These are phyloP conservation scores for Nemania sp. DNA, from an alignment of 2,329 filamentous ascomycete genomes.

Conservation along the genomic window DNA sequence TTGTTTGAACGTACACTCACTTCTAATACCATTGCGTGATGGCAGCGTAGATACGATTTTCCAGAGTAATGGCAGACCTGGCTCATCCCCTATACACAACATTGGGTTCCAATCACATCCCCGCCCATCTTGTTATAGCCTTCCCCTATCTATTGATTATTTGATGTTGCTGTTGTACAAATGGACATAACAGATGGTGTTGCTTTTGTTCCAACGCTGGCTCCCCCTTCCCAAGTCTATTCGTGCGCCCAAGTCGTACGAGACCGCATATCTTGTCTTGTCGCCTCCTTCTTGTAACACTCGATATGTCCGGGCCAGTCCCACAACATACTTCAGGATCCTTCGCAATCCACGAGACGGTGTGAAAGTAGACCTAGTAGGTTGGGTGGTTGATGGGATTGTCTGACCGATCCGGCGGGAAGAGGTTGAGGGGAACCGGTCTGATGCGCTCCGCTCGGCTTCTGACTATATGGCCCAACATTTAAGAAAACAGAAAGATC, in stretches of 20 bases:
- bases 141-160: slow-evolving; percentile 27
- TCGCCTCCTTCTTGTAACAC: slow-evolving; percentile 3
- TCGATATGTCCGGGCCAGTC: not conserved
- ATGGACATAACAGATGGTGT: slow-evolving; percentile 22
- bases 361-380: not conserved
- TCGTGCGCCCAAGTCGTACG: slow-evolving; percentile 8
- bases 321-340: not conserved
- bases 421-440: not conserved
- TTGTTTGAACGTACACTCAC: not conserved
- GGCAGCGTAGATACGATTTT: not conserved
- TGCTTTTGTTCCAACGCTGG: slow-evolving; percentile 16
- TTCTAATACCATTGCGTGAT: not conserved
- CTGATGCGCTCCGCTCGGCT: not conserved
- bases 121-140: slow-evolving; percentile 13
- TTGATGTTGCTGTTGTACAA: slow-evolving; percentile 30
- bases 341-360: not conserved
- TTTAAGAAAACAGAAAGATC: not conserved
- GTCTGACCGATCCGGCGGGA: no score
- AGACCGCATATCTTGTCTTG: slow-evolving; percentile 9
- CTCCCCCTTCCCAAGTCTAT: slow-evolving; percentile 21
- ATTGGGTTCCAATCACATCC: slow-evolving; percentile 4
- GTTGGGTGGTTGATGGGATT: slow-evolving; percentile 8
- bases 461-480: not conserved
- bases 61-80: not conserved
- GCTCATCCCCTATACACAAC: not conserved